A percentile compares a stretch with the other conserved stretches of the same genome.
phyloP scores from a whole-genome alignment of 441 rosid species.

The Mallotus japonicus region DNA sequence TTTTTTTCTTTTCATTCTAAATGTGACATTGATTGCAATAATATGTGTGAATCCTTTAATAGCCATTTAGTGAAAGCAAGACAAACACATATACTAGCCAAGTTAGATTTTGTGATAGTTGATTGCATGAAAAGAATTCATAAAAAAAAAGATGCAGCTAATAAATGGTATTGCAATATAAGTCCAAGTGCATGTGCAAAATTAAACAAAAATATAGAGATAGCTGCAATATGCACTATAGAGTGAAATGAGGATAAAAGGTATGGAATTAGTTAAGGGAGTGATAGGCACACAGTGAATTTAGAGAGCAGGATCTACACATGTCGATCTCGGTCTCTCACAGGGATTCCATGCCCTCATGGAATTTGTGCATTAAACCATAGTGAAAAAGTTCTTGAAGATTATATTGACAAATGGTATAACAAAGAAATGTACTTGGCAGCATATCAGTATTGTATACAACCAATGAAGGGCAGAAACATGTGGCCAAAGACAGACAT shows the following conservation, averaged over 20 bases:
- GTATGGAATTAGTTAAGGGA: not conserved
- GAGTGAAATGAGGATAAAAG: not conserved
- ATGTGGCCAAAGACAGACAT: not conserved
- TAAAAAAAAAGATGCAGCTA: not conserved
- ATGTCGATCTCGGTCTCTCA: not conserved
- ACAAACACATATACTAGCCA: not conserved
- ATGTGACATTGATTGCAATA: not conserved
- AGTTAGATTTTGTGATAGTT: not conserved
- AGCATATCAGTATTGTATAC: not conserved
- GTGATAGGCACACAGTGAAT: not conserved
- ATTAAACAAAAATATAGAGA: not conserved
- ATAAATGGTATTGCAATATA: not conserved
- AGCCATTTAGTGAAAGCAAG: not conserved
- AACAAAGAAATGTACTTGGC: not conserved
- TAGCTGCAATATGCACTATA: not conserved
- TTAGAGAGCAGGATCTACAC: not conserved
- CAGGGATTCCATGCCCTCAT: not conserved
- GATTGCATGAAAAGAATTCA: not conserved
- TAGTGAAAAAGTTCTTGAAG: rapidly evolving
- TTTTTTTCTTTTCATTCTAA: not conserved
- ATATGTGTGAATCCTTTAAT: not conserved
- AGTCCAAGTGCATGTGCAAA: not conserved
- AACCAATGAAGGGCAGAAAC: not conserved
- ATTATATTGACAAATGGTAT: not conserved
- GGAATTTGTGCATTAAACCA: not conserved